Percentiles rank a stretch among this genome's conserved stretches.
phyloP scores from a whole-genome alignment of 805 yeast genomes.

The Candida fluviatilis region DNA sequence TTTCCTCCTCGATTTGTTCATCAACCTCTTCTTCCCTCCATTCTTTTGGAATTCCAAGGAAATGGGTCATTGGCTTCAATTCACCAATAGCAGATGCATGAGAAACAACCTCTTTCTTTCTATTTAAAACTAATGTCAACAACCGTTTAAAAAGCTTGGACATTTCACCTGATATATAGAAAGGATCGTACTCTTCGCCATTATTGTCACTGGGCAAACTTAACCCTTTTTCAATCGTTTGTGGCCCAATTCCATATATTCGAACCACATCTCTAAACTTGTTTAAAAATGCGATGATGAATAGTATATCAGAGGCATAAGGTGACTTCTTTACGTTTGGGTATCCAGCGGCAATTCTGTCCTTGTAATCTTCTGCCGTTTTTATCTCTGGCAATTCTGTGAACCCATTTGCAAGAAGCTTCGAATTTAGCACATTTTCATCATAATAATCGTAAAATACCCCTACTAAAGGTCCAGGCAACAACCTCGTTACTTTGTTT shows the following conservation, averaged over 20 bases:
- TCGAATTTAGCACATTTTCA: conserved; percentile 22
- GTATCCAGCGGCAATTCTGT: conserved; percentile 33
- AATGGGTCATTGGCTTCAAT: conserved; percentile 21
- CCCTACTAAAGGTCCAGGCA: conserved; percentile 38
- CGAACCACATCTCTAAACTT: conserved; percentile 26
- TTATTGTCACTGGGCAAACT: conserved; percentile 14
- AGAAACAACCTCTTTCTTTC: conserved; percentile 27
- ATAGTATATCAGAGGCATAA: conserved; percentile 30
- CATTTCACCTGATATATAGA: conserved; percentile 26
- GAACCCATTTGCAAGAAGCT: conserved; percentile 2
- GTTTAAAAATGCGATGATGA: conserved; percentile 26
- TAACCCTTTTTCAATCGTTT: conserved; percentile 33
- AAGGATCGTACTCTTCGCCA: conserved; percentile 3
- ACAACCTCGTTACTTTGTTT: conserved; percentile 26
- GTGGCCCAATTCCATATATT: conserved; percentile 25
- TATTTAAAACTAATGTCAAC: conserved; percentile 31
- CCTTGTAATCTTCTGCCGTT: conserved; percentile 14
- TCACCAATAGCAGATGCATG: conserved; percentile 30
- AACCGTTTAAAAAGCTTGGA: conserved; percentile 27
- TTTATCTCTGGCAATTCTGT: conserved; percentile 7
- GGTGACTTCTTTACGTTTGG: conserved; percentile 19
- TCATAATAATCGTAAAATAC: conserved; percentile 34
- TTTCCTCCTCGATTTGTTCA: conserved; percentile 6
- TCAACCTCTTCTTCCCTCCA: conserved; percentile 24
- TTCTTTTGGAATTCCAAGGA: conserved; percentile 35